Conservation (phyloP, 139 green algal genomes). For the Micromonas pusilla region DNA sequence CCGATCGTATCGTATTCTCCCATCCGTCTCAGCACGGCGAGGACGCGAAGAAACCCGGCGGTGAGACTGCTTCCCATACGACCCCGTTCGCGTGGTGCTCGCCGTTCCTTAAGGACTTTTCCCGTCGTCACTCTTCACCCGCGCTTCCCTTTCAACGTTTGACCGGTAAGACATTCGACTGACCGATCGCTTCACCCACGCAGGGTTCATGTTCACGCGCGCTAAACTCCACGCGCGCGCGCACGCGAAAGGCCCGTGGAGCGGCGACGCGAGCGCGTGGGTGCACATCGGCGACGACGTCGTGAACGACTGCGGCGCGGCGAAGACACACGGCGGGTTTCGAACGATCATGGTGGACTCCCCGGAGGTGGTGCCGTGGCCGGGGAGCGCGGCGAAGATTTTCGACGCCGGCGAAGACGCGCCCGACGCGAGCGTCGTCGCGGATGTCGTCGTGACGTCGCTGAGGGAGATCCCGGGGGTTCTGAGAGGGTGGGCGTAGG, state of each 20-base stretch:
- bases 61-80: constrained; percentile 8
- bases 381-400: not conserved
- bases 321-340: constrained; percentile 5
- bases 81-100: too few relatives aligned
- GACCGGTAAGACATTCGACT: too few relatives aligned
- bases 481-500: not conserved
- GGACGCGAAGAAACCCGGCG: not conserved
- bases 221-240: too few relatives aligned
- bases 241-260: not conserved
- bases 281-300: constrained; percentile 21
- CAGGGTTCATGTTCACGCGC: too few relatives aligned
- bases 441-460: not conserved
- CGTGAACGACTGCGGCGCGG: constrained; percentile 12
- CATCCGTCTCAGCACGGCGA: too few relatives aligned
- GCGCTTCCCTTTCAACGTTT: too few relatives aligned
- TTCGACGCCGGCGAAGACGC: not conserved
- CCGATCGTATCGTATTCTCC: too few relatives aligned
- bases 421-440: not conserved
- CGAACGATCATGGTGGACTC: not conserved
- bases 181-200: too few relatives aligned
- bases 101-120: too few relatives aligned
- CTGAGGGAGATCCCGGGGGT: not conserved
- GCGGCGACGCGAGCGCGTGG: not conserved
- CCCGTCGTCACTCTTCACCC: too few relatives aligned
- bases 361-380: not conserved